Evolutionary conservation across 2,329 filamentous ascomycete species (phyloP).

Genomic region (Diplodia corticola): DNA sequence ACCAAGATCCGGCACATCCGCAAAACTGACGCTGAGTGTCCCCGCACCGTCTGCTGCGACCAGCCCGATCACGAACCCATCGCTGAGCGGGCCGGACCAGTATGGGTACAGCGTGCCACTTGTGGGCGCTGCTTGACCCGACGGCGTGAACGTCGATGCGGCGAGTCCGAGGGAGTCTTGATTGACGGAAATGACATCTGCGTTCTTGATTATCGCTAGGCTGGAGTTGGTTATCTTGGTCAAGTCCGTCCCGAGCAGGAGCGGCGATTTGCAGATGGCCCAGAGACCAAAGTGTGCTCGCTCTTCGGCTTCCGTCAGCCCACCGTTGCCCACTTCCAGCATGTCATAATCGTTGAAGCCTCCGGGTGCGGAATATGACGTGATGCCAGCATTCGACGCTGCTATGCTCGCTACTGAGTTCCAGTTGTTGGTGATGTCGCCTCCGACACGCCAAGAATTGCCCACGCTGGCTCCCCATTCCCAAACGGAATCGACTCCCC

Average conservation of each 20-base stretch:
- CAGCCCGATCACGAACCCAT: constrained; percentile 27
- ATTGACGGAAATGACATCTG: constrained; percentile 46
- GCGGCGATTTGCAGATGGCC: constrained; percentile 49
- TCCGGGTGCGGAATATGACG: constrained; percentile 30
- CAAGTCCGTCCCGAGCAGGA: constrained; percentile 47
- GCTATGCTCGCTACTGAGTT: constrained; percentile 33
- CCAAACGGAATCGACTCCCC: constrained; percentile 39
- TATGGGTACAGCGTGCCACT: constrained; percentile 26
- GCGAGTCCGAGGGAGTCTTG: constrained; percentile 35
- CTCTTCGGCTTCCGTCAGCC: constrained; percentile 35
- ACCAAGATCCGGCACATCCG: constrained; percentile 27
- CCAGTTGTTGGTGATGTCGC: constrained; percentile 40
- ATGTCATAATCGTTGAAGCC: constrained; percentile 35
- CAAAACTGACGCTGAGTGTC: constrained; percentile 26
- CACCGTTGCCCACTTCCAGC: constrained; percentile 26
- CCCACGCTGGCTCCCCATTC: constrained; percentile 38
- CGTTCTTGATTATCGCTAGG: constrained; percentile 44
- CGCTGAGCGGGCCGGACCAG: constrained; percentile 26
- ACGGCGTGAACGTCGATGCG: constrained; percentile 25
- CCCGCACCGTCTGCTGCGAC: constrained; percentile 25
- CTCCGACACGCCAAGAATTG: constrained; percentile 39
- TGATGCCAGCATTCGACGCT: constrained; percentile 30
- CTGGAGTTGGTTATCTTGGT: constrained; percentile 36
- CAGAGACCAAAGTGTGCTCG: constrained; percentile 49
- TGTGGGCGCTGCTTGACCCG: constrained; percentile 24